phyloP scores from a whole-genome alignment of 2,329 filamentous ascomycete species.

The Dothidotthia symphoricarpi region DNA sequence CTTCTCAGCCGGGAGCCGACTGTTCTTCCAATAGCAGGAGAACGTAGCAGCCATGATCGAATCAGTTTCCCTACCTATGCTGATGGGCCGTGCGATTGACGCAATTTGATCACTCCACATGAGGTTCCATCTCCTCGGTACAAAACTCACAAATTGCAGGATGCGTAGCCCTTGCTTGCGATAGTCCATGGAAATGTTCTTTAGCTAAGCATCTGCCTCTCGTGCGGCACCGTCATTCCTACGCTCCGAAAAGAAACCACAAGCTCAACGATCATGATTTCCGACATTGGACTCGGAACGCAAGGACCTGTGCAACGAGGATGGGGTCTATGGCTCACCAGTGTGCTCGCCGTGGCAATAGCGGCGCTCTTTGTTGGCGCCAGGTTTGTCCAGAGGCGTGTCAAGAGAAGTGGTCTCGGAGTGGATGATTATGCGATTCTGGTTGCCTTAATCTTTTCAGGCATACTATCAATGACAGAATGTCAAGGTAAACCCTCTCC shows the following conservation, averaged over 20 bases:
- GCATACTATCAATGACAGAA: constrained; percentile 21
- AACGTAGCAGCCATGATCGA: too few relatives aligned
- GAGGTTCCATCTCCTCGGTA: too few relatives aligned
- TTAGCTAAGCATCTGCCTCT: too few relatives aligned
- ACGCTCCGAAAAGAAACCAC: background rate
- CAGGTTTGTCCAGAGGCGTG: constrained; percentile 15
- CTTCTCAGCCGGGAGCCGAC: too few relatives aligned
- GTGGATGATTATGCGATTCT: constrained; percentile 27
- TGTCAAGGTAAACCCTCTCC: constrained; percentile 18
- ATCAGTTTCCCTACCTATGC: too few relatives aligned
- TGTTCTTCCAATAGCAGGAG: too few relatives aligned
- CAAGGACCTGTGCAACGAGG: constrained; percentile 21
- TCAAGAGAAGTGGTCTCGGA: constrained; percentile 19
- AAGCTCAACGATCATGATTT: constrained; percentile 11
- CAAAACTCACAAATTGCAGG: too few relatives aligned
- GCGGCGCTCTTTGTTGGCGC: constrained; percentile 19
- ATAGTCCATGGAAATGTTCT: too few relatives aligned
- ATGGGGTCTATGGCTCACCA: constrained; percentile 24
- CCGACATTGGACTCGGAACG: constrained; percentile 24
- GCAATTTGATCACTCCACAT: too few relatives aligned
- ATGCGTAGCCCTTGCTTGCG: too few relatives aligned
- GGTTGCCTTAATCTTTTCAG: constrained; percentile 17
- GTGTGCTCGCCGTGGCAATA: constrained; percentile 20
- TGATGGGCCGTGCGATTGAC: too few relatives aligned
- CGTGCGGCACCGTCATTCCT: too few relatives aligned